Evolutionary conservation across 495 filamentous ascomycete species (phyloP), one percentile per base, ranked within the genome.

Genomic region (Evernia prunastri): DNA sequence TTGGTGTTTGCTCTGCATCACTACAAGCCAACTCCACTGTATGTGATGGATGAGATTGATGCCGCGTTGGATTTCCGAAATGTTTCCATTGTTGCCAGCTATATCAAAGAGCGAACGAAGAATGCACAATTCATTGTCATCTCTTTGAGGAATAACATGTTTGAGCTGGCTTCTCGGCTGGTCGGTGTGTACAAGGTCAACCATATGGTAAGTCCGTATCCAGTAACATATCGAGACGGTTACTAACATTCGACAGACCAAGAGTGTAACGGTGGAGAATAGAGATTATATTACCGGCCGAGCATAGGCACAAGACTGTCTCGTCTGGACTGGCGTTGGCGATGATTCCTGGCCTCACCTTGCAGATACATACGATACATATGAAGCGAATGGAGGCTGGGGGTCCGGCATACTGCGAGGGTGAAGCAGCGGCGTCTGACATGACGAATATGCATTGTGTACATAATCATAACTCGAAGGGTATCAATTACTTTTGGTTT

Each of bases 21-120:
- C 72, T 98, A 96, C 72, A 96, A 96, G 77, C 94, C 94, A 10
- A 98, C 94, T 47, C 94, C 94, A 64, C 76, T 98, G 63, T 98
- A 98, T 75, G 94, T 98, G 59, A 98, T 98, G 94, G 94, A 98
- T 75, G 94, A 98, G 79, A 98, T 98, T 76, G 94, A 98, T 77
- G 94, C 94, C 23, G 94, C 94, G 39, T 72, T 98, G 81, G 94
- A 98, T 79, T 98, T 98, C 81, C 79, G 92, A 73, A 98, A 98
- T 73, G 94, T 98, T 37, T 96, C 92, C 2, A 98, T 98, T 73
- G 94, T 98, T 51, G 94, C 94, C 40, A 92, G 89, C 59, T 98
- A 98, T 71, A 98, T 98, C 81, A 97, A 97, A 77, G 93, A 97
- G 77, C 82, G 94, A 56, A 98, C 94, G 60, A 97, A 97, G 83